Evolutionary conservation across 192 early-diverging fungal genomes (phyloP), one percentile per base, ranked within the genome.

Genomic region (Podila horticola): DNA sequence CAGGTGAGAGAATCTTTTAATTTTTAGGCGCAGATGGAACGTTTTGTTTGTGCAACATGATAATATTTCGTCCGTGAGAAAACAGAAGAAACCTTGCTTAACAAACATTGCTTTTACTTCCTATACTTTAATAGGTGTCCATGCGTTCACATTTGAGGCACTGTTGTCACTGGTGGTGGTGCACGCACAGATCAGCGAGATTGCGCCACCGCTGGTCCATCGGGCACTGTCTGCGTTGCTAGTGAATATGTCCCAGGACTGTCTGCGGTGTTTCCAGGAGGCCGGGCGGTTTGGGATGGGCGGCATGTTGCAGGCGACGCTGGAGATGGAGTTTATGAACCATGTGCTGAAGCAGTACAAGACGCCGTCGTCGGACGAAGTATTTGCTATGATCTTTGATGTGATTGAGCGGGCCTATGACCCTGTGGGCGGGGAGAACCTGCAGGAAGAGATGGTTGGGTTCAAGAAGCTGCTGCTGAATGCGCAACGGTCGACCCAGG

Each of bases 241-340:
- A 11, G 87, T 87, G 26, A 86, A 85, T 55, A 88, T 99, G 82
- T 91, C 91, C 7, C 90, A 92, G 63, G 93, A 96, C 69, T 85
- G 97, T 73, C 85, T 98, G 22, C 88, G 91, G 55, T 85, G 88
- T 66, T 94, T 96, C 64, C 89, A 94, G 34, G 74, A 88, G 55
- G 89, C 98, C 10, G 96, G 96, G 66, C 71, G 87, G 61, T 99
- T 97, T 81, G 95, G 95, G 68, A 92, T 91, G 70, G 94, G 93
- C 34, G 97, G 97, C 10, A 95, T 96, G 92, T 79, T 98, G 55
- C 97, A 97, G 87, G 96, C 94, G n/a, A 95, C 93, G 9, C 83
- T 97, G 8, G 97, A 99, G 83, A 94, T 92, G 63, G 91, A 96
- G 81, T 94, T 97, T 66, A 91, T 98, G 74, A 91, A 95, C 71